A percentile compares a stretch with the other conserved stretches of the same genome.
Evolutionary conservation across 2,329 filamentous ascomycete genomes (phyloP).

Genomic region (Colletotrichum costaricense): DNA sequence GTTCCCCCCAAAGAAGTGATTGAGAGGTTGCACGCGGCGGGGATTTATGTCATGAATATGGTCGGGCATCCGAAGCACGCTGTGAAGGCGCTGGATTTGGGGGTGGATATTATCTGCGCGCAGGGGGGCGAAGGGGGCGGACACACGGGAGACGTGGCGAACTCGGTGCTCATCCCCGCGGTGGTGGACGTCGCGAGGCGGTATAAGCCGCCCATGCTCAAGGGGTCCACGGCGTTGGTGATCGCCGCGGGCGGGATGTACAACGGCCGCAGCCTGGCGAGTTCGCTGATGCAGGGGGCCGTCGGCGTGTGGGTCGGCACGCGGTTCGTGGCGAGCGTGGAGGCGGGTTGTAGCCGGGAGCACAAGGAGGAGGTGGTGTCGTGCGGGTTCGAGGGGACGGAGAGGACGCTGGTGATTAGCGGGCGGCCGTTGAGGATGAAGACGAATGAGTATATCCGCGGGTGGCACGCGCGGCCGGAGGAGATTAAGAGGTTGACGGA

Average conservation of each 20-base stretch:
- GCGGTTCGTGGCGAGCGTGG: slow-evolving; percentile 84
- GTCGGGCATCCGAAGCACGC: slow-evolving; percentile 93
- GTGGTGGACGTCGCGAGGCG: slow-evolving; percentile 84
- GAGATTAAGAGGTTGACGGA: slow-evolving; percentile 79
- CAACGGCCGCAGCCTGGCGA: slow-evolving; percentile 84
- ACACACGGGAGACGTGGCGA: slow-evolving; percentile 89
- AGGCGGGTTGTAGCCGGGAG: slow-evolving; percentile 82
- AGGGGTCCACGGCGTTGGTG: slow-evolving; percentile 79
- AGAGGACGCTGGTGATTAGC: slow-evolving; percentile 83
- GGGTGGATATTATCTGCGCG: slow-evolving; percentile 91
- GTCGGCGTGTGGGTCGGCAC: slow-evolving; percentile 95
- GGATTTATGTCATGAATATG: slow-evolving; percentile 96
- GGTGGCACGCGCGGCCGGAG: slow-evolving; percentile 82
- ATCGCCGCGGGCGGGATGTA: slow-evolving; percentile 90
- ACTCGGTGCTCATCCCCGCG: slow-evolving; percentile 86
- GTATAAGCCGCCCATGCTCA: slow-evolving; percentile 77
- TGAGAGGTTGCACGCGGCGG: slow-evolving; percentile 79
- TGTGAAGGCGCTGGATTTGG: slow-evolving; percentile 85
- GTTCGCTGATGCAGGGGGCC: slow-evolving; percentile 88
- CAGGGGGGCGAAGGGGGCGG: slow-evolving; percentile 95
- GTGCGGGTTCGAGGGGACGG: slow-evolving; percentile 83
- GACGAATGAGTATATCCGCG: slow-evolving; percentile 84
- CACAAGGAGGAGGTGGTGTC: slow-evolving; percentile 87
- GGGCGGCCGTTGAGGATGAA: slow-evolving; percentile 84
- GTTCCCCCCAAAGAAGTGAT: slow-evolving; percentile 82